Evolutionary conservation across 2,329 filamentous ascomycete species (phyloP).

Genomic region (Chrysoporthe austroafricana): DNA sequence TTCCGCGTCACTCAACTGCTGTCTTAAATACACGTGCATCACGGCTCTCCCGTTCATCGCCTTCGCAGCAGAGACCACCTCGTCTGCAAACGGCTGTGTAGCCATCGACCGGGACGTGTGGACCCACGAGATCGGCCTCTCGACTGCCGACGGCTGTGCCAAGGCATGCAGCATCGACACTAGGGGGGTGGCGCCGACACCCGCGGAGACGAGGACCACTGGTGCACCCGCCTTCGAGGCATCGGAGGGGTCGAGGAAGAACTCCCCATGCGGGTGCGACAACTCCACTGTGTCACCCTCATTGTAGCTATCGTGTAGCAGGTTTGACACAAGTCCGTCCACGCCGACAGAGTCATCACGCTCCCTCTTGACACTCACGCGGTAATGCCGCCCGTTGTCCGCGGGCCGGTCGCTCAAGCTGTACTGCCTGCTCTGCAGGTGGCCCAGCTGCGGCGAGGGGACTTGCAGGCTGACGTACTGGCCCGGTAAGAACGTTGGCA

Average conservation of each 20-base stretch:
- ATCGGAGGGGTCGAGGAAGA: conserved; percentile 59
- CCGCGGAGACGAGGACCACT: conserved; percentile 68
- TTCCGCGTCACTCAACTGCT: conserved; percentile 56
- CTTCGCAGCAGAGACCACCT: conserved; percentile 50
- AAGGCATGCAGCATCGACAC: conserved; percentile 66
- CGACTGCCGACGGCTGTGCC: conserved; percentile 35
- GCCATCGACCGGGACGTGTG: conserved; percentile 59
- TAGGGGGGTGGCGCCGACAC: conserved; percentile 70
- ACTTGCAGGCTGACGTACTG: conserved; percentile 74
- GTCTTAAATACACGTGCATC: conserved; percentile 61
- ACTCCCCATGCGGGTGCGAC: conserved; percentile 62
- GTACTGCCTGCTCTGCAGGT: conserved; percentile 75
- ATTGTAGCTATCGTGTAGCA: conserved; percentile 51
- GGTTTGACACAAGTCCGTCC: conserved; percentile 56
- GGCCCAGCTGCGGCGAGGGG: conserved; percentile 62
- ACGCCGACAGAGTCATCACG: conserved; percentile 42
- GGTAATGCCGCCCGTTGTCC: conserved; percentile 61
- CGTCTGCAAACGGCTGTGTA: conserved; percentile 56
- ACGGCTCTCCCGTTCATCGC: conserved; percentile 45
- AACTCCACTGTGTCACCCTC: conserved; percentile 59
- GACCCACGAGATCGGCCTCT: conserved; percentile 63
- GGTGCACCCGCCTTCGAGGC: conserved; percentile 49
- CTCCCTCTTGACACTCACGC: conserved; percentile 75
- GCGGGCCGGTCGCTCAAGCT: conserved; percentile 65
- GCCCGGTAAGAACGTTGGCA: conserved; percentile 69